phyloP scores from a whole-genome alignment of 345 rosid species.

The Syzygium aromaticum region DNA sequence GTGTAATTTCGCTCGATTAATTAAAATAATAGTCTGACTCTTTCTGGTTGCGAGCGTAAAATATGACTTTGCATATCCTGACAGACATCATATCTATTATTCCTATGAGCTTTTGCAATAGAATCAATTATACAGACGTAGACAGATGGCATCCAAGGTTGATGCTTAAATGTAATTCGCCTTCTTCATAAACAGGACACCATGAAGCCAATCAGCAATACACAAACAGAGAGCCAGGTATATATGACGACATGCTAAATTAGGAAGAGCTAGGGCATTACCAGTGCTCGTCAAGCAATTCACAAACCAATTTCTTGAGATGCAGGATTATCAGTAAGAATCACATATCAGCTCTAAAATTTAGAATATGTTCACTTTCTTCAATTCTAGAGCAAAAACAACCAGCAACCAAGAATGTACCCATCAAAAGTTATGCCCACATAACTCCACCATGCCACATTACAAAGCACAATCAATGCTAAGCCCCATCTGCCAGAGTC shows the following conservation, averaged over 20 bases:
- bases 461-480: neutral
- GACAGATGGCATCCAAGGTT: neutral
- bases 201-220: neutral
- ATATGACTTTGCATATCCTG: neutral
- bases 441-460: neutral
- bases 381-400: neutral
- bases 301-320: neutral
- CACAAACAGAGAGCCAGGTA: neutral
- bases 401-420: neutral
- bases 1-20: neutral
- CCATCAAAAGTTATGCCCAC: neutral
- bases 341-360: neutral
- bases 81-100: neutral
- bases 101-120: neutral
- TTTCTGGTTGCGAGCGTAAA: neutral
- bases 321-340: neutral
- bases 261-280: neutral
- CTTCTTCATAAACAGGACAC: neutral
- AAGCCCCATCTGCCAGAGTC: conserved; percentile 72
- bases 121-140: neutral
- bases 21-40: neutral
- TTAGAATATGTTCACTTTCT: neutral
- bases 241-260: neutral
- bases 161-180: neutral
- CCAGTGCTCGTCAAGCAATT: neutral